Percentiles rank a stretch among this genome's conserved stretches.
These are phyloP conservation scores for Cicer bijugum DNA, from an alignment of 306 rosid species.

Conservation along the genomic window DNA sequence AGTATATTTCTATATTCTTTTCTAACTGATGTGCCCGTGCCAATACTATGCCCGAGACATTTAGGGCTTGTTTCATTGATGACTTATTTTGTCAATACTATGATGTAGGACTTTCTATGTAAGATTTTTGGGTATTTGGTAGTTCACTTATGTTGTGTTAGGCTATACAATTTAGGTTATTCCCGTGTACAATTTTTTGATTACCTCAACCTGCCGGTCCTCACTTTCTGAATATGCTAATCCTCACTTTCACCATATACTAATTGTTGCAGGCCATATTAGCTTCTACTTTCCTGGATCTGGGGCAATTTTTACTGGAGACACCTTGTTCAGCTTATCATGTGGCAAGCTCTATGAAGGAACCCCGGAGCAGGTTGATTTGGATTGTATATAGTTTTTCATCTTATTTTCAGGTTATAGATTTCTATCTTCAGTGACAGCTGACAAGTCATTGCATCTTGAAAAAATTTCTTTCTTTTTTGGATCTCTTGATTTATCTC, in stretches of 20 bases:
- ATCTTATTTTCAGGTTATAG: conserved; percentile 31
- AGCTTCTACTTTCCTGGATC: conserved; percentile 94
- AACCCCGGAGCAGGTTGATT: conserved; percentile 83
- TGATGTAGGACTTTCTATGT: conserved; percentile 23
- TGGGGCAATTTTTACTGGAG: conserved; percentile 87
- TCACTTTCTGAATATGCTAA: conserved; percentile 19
- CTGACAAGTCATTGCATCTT: conserved; percentile 17
- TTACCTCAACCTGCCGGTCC: conserved; percentile 13
- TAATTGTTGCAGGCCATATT: conserved; percentile 71
- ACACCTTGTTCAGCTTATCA: conserved; percentile 93
- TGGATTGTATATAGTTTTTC: conserved; percentile 39
- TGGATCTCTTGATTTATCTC: conserved; percentile 25
- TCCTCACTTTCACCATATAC: conserved; percentile 7
- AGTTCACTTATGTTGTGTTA: conserved; percentile 20
- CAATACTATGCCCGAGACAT: conserved; percentile 12
- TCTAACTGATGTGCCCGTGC: neutral
- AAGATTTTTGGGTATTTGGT: neutral
- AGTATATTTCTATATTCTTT: neutral
- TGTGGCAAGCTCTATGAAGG: conserved; percentile 97
- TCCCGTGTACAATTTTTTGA: conserved; percentile 15
- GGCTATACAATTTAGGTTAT: conserved; percentile 14
- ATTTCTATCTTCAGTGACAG: conserved; percentile 24
- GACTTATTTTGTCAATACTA: conserved; percentile 35
- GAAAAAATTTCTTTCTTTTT: conserved; percentile 12
- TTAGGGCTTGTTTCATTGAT: neutral